Evolutionary conservation across 805 yeast genomes (phyloP).

Genomic region (Candida rishiriensis): DNA sequence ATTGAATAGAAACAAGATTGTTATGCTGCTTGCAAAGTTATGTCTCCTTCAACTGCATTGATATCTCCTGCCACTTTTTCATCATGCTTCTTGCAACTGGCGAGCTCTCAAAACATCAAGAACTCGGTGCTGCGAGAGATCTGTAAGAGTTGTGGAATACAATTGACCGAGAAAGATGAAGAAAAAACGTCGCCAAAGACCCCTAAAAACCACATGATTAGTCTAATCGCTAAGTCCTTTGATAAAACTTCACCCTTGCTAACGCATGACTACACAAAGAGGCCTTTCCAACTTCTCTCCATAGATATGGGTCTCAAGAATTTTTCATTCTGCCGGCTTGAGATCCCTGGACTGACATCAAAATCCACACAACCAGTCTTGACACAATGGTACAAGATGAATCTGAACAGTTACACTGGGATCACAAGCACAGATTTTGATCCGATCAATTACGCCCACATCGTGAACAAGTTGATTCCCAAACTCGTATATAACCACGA

Average conservation of each 20-base stretch:
- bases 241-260: conserved; percentile 3
- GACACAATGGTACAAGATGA: conserved; percentile 31
- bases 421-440: conserved; percentile 16
- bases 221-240: neutral
- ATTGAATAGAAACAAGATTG: no score
- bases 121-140: no score
- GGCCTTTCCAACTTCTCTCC: conserved; percentile 21
- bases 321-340: conserved; percentile 27
- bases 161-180: neutral
- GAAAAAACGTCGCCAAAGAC: no score
- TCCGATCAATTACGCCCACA: conserved; percentile 25
- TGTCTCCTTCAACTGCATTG: no score
- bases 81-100: no score
- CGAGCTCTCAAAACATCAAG: no score
- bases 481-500: conserved; percentile 12
- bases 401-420: conserved; percentile 22
- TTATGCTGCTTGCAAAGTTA: no score
- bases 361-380: conserved; percentile 11
- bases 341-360: neutral
- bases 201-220: no score
- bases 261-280: conserved; percentile 2
- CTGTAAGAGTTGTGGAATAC: conserved; percentile 13
- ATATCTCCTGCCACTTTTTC: no score
- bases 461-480: conserved; percentile 17
- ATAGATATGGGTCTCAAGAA: conserved; percentile 33